Conservation (phyloP, 2,329 filamentous ascomycete genomes). For the Cercospora nicotianae region DNA sequence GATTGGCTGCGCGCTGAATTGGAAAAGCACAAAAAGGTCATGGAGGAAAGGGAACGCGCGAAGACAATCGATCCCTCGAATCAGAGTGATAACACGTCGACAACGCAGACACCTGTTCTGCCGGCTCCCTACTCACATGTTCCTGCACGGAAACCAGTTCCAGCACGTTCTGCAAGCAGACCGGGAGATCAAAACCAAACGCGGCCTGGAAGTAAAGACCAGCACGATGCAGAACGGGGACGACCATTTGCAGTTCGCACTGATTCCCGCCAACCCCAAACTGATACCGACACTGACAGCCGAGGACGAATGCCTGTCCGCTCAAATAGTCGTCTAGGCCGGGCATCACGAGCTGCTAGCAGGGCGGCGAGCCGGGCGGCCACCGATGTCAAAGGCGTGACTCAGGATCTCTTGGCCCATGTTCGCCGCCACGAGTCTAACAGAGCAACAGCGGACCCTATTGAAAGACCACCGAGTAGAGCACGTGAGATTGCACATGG, state of each 20-base stretch:
- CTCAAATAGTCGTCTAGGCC: slow-evolving; percentile 23
- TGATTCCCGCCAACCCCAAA: slow-evolving; percentile 9
- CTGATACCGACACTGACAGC: slow-evolving; percentile 17
- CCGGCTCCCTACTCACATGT: slow-evolving; percentile 24
- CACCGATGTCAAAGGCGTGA: slow-evolving; percentile 27
- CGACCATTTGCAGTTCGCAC: slow-evolving; percentile 13
- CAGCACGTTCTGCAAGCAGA: slow-evolving; percentile 21
- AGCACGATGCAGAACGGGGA: slow-evolving; percentile 12
- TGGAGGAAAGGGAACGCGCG: slow-evolving; percentile 25
- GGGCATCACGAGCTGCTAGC: slow-evolving; percentile 22
- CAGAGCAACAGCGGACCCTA: slow-evolving; percentile 11
- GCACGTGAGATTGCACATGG: slow-evolving; percentile 40
- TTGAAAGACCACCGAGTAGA: slow-evolving; percentile 22
- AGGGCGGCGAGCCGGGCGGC: slow-evolving; percentile 24
- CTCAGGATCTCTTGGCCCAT: slow-evolving; percentile 25
- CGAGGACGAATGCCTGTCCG: slow-evolving; percentile 18
- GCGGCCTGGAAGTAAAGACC: slow-evolving; percentile 12
- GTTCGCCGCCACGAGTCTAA: slow-evolving; percentile 18
- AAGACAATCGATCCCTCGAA: slow-evolving; percentile 18
- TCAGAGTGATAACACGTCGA: slow-evolving; percentile 10
- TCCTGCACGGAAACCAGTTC: slow-evolving; percentile 32
- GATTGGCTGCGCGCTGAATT: slow-evolving; percentile 49
- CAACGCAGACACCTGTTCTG: neutral
- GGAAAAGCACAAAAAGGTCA: slow-evolving; percentile 40
- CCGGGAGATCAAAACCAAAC: slow-evolving; percentile 16